A percentile compares a stretch with the other conserved stretches of the same genome.
Conservation (phyloP, 2,329 filamentous ascomycete species). For the Epichloe gansuensis region DNA sequence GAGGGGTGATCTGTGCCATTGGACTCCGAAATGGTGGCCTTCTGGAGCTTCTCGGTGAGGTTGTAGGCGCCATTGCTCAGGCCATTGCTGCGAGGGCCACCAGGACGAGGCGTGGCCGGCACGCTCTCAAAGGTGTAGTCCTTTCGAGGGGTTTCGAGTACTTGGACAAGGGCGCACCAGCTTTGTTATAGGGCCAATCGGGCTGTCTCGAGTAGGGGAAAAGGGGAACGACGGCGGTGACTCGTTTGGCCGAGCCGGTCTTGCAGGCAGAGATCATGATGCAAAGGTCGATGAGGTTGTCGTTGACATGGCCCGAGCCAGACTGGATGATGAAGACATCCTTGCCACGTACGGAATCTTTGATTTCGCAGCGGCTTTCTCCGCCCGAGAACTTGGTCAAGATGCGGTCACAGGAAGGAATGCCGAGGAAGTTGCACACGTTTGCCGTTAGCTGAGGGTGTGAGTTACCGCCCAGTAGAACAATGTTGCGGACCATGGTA, state of each 20-base stretch:
- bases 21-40: slow-evolving; percentile 42
- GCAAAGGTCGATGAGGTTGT: slow-evolving; percentile 90
- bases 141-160: slow-evolving; percentile 40
- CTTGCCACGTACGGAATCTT: slow-evolving; percentile 92
- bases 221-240: slow-evolving; percentile 86
- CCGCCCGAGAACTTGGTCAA: slow-evolving; percentile 90
- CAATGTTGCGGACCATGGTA: slow-evolving; percentile 85
- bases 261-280: slow-evolving; percentile 99
- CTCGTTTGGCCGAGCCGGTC: slow-evolving; percentile 77
- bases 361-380: slow-evolving; percentile 89
- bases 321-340: slow-evolving; percentile 99
- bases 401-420: slow-evolving; percentile 73
- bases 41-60: slow-evolving; percentile 62
- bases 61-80: slow-evolving; percentile 53
- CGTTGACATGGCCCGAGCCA: slow-evolving; percentile 84
- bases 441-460: slow-evolving; percentile 78
- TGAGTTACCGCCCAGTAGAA: slow-evolving; percentile 85
- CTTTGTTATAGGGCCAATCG: slow-evolving; percentile 94
- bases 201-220: slow-evolving; percentile 97
- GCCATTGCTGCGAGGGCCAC: slow-evolving; percentile 52
- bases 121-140: slow-evolving; percentile 87
- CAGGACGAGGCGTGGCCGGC: slow-evolving; percentile 71
- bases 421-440: slow-evolving; percentile 78
- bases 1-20: slow-evolving; percentile 17
- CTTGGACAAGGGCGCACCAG: slow-evolving; percentile 75